phyloP scores from a whole-genome alignment of 2,329 filamentous ascomycete species.

The Zasmidium citrigriseum region DNA sequence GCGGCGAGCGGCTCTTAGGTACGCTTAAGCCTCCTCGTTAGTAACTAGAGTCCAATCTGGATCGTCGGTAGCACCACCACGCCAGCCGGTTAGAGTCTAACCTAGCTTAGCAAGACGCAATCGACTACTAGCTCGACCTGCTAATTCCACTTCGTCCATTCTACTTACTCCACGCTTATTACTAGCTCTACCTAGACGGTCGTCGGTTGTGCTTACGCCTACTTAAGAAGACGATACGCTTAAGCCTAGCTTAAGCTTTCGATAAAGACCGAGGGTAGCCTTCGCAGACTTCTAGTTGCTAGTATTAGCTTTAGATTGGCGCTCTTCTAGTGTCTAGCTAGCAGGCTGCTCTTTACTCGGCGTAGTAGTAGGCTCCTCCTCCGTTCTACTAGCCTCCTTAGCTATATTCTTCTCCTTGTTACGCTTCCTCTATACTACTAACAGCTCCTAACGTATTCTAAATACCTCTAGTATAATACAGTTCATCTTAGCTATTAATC shows the following conservation, averaged over 20 bases:
- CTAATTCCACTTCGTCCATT: not conserved
- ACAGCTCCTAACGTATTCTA: not conserved
- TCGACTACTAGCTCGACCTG: not conserved
- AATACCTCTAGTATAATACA: not conserved
- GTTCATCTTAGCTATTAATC: not conserved
- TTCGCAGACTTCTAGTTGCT: too few species aligned
- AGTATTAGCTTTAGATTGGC: too few species aligned
- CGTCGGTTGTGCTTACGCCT: not conserved
- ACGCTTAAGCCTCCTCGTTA: not conserved
- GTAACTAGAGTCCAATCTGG: not conserved
- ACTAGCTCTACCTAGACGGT: not conserved
- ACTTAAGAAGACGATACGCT: not conserved
- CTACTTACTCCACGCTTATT: not conserved
- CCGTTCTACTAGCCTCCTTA: too few species aligned
- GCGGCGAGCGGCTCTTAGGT: not conserved
- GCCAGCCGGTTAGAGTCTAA: not conserved
- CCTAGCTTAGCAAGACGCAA: not conserved
- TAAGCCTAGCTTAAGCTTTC: too few species aligned
- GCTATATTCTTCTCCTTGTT: not conserved
- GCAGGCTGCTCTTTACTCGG: too few species aligned
- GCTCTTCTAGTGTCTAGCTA: not conserved
- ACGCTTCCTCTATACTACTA: not conserved
- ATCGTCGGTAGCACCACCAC: not conserved
- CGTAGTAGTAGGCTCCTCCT: too few species aligned
- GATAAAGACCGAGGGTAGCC: too few species aligned